These are phyloP conservation scores for Aspergillus ochraceoroseus DNA, from an alignment of 2,329 filamentous ascomycete species.

Conservation along the genomic window DNA sequence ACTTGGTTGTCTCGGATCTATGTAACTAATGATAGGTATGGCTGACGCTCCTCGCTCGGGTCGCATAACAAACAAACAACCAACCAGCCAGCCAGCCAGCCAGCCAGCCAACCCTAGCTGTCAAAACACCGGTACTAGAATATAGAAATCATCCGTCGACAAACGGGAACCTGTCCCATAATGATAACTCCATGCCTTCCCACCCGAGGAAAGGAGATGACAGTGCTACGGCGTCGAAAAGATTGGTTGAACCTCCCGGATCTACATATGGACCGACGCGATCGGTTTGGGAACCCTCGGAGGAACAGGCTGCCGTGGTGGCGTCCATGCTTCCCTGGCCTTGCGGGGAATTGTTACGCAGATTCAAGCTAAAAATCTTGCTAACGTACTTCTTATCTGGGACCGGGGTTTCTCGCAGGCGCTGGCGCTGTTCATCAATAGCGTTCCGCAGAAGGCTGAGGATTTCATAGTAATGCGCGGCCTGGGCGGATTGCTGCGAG, in stretches of 20 bases:
- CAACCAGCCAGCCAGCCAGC: no score
- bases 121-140: no score
- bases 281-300: slow-evolving; percentile 1
- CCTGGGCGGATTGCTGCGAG: slow-evolving; percentile 51
- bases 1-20: no score
- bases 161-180: slow-evolving; percentile 39
- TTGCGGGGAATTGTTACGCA: slow-evolving; percentile 13
- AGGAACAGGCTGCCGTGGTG: no score
- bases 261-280: slow-evolving; percentile 17
- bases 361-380: slow-evolving; percentile 34
- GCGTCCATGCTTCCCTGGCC: slow-evolving; percentile 5
- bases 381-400: slow-evolving; percentile 35
- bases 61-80: no score
- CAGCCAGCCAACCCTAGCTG: no score
- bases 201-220: slow-evolving; percentile 25
- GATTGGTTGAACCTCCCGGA: background rate
- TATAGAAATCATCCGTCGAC: slow-evolving; percentile 18
- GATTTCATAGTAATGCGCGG: slow-evolving; percentile 55
- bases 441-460: slow-evolving; percentile 47
- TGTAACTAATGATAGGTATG: no score
- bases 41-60: no score
- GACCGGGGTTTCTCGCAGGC: slow-evolving; percentile 25
- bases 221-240: slow-evolving; percentile 17
- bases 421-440: slow-evolving; percentile 42
- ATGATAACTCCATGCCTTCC: slow-evolving; percentile 34